Evolutionary conservation across 805 yeast species (phyloP).

Genomic region (Ogataea methylovora): DNA sequence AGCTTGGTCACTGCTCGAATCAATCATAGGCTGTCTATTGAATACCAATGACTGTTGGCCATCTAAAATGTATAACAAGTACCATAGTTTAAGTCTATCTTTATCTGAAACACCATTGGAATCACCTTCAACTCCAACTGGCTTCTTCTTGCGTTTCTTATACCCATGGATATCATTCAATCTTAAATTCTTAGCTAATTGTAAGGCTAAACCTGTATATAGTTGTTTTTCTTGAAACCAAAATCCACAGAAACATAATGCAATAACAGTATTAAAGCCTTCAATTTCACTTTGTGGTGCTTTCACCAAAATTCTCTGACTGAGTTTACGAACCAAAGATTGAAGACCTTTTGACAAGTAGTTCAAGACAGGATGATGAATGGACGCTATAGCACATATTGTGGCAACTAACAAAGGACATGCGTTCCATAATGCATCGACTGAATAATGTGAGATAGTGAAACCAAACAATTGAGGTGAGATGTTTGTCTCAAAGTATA

Average conservation of each 20-base stretch:
- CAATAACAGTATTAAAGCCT: constrained; percentile 54
- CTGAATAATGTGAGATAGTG: constrained; percentile 41
- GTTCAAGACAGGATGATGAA: constrained; percentile 41
- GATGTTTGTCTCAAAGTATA: constrained; percentile 45
- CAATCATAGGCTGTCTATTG: constrained; percentile 50
- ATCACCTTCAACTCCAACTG: constrained; percentile 31
- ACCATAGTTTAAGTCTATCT: constrained; percentile 56
- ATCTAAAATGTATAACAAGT: constrained; percentile 54
- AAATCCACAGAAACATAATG: constrained; percentile 57
- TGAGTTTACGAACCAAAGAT: constrained; percentile 19
- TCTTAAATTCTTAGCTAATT: constrained; percentile 49
- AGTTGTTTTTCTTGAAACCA: constrained; percentile 61
- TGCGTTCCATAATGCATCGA: constrained; percentile 41
- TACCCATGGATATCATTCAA: constrained; percentile 23
- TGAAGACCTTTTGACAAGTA: constrained; percentile 20
- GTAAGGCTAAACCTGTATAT: constrained; percentile 63
- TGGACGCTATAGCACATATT: constrained; percentile 53
- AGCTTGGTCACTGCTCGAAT: constrained; percentile 33
- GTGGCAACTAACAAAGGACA: constrained; percentile 55
- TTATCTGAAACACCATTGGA: constrained; percentile 32
- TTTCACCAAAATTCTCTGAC: constrained; percentile 24
- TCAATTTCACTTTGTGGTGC: constrained; percentile 36
- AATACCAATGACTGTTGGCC: constrained; percentile 62
- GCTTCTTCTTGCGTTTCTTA: constrained; percentile 8
- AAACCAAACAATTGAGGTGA: constrained; percentile 64